Conservation (phyloP, 2,329 filamentous ascomycete species). For the Shiraia sp. region DNA sequence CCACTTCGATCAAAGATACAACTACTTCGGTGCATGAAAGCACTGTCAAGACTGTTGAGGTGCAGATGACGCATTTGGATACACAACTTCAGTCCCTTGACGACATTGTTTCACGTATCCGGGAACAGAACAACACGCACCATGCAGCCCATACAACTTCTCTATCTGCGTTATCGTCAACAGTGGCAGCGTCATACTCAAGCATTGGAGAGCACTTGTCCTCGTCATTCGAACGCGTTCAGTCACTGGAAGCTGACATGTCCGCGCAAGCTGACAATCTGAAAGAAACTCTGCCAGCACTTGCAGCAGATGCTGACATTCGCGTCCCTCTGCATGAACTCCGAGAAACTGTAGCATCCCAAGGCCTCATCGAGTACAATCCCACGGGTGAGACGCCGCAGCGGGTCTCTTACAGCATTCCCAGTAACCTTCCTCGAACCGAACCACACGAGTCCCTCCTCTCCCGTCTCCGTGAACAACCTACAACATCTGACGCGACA, state of each 20-base stretch:
- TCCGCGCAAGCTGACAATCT: conserved; percentile 62
- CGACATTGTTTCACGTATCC: conserved; percentile 83
- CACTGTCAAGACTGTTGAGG: conserved; percentile 85
- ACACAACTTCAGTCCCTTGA: conserved; percentile 89
- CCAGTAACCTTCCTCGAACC: conserved; percentile 77
- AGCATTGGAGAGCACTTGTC: conserved; percentile 73
- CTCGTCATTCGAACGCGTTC: conserved; percentile 68
- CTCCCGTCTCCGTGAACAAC: conserved; percentile 49
- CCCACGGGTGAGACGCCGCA: conserved; percentile 86
- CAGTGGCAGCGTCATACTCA: conserved; percentile 73
- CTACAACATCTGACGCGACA: conserved; percentile 31
- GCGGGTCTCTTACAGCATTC: conserved; percentile 80
- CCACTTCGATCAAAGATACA: conserved; percentile 78
- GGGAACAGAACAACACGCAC: conserved; percentile 77
- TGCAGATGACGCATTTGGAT: conserved; percentile 84
- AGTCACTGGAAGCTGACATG: conserved; percentile 71
- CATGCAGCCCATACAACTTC: conserved; percentile 71
- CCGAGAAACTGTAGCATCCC: conserved; percentile 67
- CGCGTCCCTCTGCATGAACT: conserved; percentile 73
- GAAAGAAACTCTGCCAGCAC: conserved; percentile 62
- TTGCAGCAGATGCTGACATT: conserved; percentile 60
- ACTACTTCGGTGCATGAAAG: conserved; percentile 88
- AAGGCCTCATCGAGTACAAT: conserved; percentile 75
- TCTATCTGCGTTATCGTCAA: conserved; percentile 66
- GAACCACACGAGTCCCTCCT: conserved; percentile 62